phyloP scores from a whole-genome alignment of 768 basidiomycete genomes.

The Xerocomellus dryophilus region DNA sequence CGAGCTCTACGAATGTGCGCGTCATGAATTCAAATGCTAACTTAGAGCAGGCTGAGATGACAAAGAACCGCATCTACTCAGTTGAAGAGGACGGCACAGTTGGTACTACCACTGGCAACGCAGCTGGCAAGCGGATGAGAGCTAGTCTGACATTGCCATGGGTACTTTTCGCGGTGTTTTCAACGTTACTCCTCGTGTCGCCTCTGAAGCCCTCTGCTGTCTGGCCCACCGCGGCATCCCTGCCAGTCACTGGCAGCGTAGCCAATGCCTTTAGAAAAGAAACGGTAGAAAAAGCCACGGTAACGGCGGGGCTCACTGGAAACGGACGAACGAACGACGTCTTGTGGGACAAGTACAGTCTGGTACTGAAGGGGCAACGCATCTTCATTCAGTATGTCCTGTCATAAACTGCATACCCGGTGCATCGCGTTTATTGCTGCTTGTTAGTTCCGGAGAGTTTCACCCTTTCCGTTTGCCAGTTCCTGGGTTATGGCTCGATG shows the following conservation, averaged over 20 bases:
- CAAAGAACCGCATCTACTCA: not conserved
- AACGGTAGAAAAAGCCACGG: not conserved
- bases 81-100: not conserved
- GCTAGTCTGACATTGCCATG: slow-evolving; percentile 11
- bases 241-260: slow-evolving; percentile 23
- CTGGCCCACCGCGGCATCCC: not conserved
- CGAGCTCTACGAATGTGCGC: not conserved
- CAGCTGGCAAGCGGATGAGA: slow-evolving; percentile 5
- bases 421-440: not conserved
- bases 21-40: slow-evolving; percentile 3
- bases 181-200: slow-evolving; percentile 10
- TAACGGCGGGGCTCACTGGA: slow-evolving; percentile 15
- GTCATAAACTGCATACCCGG: not conserved
- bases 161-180: slow-evolving; percentile 15
- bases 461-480: slow-evolving; percentile 81
- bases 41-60: not conserved
- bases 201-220: slow-evolving; percentile 2
- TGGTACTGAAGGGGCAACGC: slow-evolving; percentile 66
- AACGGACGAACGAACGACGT: slow-evolving; percentile 39
- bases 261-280: not conserved
- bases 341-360: slow-evolving; percentile 67
- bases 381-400: slow-evolving; percentile 64
- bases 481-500: slow-evolving; percentile 76
- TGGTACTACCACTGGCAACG: not conserved
- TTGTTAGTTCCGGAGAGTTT: slow-evolving; percentile 73